Base-by-base conservation (phyloP, 257 asterid species). In the Ophiorrhiza pumila region DNA sequence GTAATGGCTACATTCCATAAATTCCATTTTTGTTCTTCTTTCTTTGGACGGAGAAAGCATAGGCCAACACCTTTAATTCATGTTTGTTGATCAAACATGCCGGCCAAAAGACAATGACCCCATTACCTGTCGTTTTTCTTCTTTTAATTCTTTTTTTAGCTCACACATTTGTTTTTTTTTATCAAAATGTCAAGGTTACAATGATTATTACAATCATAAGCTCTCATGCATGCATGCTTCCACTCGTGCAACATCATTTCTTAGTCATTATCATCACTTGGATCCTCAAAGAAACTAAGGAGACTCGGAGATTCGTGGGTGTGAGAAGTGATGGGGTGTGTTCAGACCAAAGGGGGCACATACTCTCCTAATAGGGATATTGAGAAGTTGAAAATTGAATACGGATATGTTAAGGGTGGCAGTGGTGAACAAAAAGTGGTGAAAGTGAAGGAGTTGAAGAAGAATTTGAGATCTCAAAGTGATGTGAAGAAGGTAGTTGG, bases 291-390 rank as follows among this genome's bases (percentile, higher is more conserved):
- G 71, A 23, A 61, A 45, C 69, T 15, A 57, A 75, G 59, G 55
- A 22, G 58, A 85, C 68, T 76, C 65, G 68, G 77, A 41, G 79
- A 77, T 45, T 75, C 85, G 72, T 75, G 76, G 73, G 71, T 56
- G 79, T 45, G 57, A 67, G 50, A n/a, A n/a, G 50, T 59, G 65
- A 90, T 91, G 97, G 97, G 97, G 6, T 87, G 96, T 35, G 82
- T 86, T 68, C 89, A 69, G 78, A 75, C 68, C 31, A 87, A 78
- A 68, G 82, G 61, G 41, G 15, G 53, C 63, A n/a, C 35, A 4
- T 1, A 37, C 62, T 68, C 85, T 12, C 79, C 78, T 0, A 32
- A 57, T 3, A 53, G 70, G 22, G 62, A 65, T 60, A 73, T 87
- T n/a, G 83, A 79, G 29, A 76, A 71, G 70, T 49, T 85, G 80